Base-by-base conservation (phyloP, 805 yeast genomes). In the Hanseniaspora pseudoguilliermondii region DNA sequence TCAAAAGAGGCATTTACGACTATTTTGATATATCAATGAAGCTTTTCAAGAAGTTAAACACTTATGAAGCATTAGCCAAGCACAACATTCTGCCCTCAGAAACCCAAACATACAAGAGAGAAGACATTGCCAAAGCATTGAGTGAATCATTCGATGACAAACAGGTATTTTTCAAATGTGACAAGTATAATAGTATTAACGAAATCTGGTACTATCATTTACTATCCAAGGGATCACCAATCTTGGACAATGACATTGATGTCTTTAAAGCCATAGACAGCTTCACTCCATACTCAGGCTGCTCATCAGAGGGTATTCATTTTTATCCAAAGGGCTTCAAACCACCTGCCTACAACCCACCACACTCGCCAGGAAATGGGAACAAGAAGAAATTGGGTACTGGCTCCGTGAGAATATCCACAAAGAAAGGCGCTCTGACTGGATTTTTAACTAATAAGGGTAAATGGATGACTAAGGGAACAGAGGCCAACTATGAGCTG, bases 401-500 rank as follows among this genome's bases (percentile, higher is more conserved):
- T 42, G 70, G 69, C 13, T 57, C 62, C 16, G 54, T 68, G n/a
- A 61, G 65, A 49, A 34, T 63, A 11, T 47, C 59, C 10, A 48
- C 49, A n/a, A 52, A 53, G 13, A 54, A 54, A 16, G 76, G 74
- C 18, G 62, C 64, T 21, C 55, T 61, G 1, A 59, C 65, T 49
- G 89, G 87, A 1, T 73, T 67, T 62, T 64, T 91, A 57, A 91
- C 90, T 63, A 79, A 85, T 58, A 85, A 80, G 63, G 98, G 98
- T 4, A 77, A 80, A 60, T 90, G 95, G 93, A 86, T 83, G 69
- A 65, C 76, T 5, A 66, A 71, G 42, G 96, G 96, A 1, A 80
- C 93, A 0, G 91, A 97, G 68, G 97, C 96, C 5, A 80, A 84
- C 5, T 90, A 75, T 69, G 74, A 74, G 27, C 62, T 85, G 27